phyloP scores from a whole-genome alignment of 2,329 filamentous ascomycete species.

The Lizonia empirigonia region DNA sequence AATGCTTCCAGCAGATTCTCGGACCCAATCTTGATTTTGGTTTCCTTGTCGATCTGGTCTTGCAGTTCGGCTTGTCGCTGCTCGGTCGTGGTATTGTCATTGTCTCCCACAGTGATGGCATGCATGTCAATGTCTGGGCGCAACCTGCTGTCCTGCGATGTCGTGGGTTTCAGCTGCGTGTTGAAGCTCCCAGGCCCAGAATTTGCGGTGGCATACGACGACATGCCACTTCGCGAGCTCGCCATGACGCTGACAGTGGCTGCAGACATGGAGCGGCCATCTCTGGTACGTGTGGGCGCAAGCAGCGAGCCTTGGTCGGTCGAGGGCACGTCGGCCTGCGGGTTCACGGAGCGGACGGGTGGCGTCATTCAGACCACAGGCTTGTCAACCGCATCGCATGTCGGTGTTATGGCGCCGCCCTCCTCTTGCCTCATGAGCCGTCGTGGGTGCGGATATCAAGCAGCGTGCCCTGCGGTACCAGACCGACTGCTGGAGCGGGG shows the following conservation, averaged over 20 bases:
- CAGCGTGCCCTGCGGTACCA: slow-evolving; percentile 20
- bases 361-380: slow-evolving; percentile 50
- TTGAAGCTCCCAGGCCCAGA: slow-evolving; percentile 81
- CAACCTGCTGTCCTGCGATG: slow-evolving; percentile 66
- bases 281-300: slow-evolving; percentile 54
- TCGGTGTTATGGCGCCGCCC: slow-evolving; percentile 34
- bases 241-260: slow-evolving; percentile 59
- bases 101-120: slow-evolving; percentile 62
- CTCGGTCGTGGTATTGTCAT: slow-evolving; percentile 66
- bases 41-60: slow-evolving; percentile 89
- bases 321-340: slow-evolving; percentile 43
- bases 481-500: slow-evolving; percentile 22
- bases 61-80: slow-evolving; percentile 76
- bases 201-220: slow-evolving; percentile 69
- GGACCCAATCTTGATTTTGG: slow-evolving; percentile 96
- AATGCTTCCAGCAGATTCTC: slow-evolving; percentile 97
- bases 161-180: slow-evolving; percentile 77
- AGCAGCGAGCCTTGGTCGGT: slow-evolving; percentile 50
- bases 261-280: slow-evolving; percentile 63
- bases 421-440: slow-evolving; percentile 45
- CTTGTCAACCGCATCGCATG: slow-evolving; percentile 47
- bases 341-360: slow-evolving; percentile 49
- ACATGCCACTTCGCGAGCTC: slow-evolving; percentile 66
- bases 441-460: slow-evolving; percentile 27
- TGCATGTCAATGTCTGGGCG: slow-evolving; percentile 63